Conservation (phyloP, 2,329 filamentous ascomycete genomes). For the Cytospora piceae region DNA sequence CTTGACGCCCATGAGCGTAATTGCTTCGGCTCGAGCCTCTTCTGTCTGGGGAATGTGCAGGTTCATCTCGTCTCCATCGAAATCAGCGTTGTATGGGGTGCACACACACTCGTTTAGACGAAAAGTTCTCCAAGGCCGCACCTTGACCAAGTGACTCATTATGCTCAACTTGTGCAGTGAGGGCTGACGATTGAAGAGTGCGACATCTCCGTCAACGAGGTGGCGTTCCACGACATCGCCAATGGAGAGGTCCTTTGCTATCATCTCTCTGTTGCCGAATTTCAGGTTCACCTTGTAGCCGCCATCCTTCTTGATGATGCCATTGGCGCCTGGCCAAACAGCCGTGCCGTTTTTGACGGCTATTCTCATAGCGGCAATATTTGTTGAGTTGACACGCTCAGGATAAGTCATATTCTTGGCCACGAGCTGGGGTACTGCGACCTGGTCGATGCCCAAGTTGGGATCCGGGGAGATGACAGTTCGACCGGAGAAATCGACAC, state of each 20-base stretch:
- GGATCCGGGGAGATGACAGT: constrained; percentile 98
- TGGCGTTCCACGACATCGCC: constrained; percentile 94
- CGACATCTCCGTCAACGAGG: constrained; percentile 91
- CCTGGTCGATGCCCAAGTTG: constrained; percentile 90
- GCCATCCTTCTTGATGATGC: constrained; percentile 69
- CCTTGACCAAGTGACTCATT: constrained; percentile 90
- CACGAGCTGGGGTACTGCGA: constrained; percentile 88
- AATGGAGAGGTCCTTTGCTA: constrained; percentile 74
- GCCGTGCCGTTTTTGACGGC: constrained; percentile 76
- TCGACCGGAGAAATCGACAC: constrained; percentile 96
- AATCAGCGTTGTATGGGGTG: constrained; percentile 97
- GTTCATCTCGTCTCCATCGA: constrained; percentile 99
- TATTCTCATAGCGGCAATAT: constrained; percentile 77
- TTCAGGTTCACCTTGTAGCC: constrained; percentile 75
- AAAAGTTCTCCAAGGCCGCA: constrained; percentile 94
- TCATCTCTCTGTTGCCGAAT: constrained; percentile 70
- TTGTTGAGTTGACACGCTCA: constrained; percentile 82
- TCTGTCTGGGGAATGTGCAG: constrained; percentile 97
- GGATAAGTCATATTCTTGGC: constrained; percentile 97
- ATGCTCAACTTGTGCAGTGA: constrained; percentile 99
- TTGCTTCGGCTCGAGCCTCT: constrained; percentile 92
- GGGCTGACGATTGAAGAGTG: constrained; percentile 96
- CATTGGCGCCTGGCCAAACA: constrained; percentile 87
- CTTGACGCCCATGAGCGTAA: constrained; percentile 96
- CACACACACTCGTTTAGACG: constrained; percentile 98